A percentile compares a stretch with the other conserved stretches of the same genome.
Evolutionary conservation across 192 early-diverging fungal species (phyloP).

Genomic region (Mortierella claussenii): DNA sequence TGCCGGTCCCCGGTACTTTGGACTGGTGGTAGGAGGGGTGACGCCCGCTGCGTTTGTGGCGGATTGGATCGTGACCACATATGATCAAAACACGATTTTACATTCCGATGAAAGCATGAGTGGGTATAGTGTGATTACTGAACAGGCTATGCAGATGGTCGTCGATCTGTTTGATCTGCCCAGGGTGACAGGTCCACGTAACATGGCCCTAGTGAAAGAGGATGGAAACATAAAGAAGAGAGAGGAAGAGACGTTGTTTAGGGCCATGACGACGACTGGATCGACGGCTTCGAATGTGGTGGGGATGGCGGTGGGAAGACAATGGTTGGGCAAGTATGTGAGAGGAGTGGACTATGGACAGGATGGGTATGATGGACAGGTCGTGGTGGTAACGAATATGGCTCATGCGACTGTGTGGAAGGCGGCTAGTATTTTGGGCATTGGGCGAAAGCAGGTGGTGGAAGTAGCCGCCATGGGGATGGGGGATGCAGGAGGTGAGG

Average conservation of each 20-base stretch:
- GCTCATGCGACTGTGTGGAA: slow-evolving; percentile 62
- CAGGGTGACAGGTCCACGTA: slow-evolving; percentile 14
- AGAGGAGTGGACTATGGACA: slow-evolving; percentile 54
- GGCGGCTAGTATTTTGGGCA: slow-evolving; percentile 60
- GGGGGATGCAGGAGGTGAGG: slow-evolving; percentile 4
- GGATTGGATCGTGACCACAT: slow-evolving; percentile 52
- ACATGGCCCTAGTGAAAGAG: neutral
- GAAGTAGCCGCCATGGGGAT: slow-evolving; percentile 48
- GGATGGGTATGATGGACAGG: slow-evolving; percentile 58
- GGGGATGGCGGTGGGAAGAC: slow-evolving; percentile 56
- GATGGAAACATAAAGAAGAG: too few species aligned
- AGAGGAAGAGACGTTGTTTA: slow-evolving; percentile 3
- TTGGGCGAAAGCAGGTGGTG: slow-evolving; percentile 59
- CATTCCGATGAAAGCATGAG: slow-evolving; percentile 45
- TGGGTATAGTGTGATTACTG: slow-evolving; percentile 58
- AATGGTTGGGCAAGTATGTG: slow-evolving; percentile 49
- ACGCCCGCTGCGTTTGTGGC: slow-evolving; percentile 59
- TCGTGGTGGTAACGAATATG: slow-evolving; percentile 45
- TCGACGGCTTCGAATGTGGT: slow-evolving; percentile 67
- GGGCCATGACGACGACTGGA: slow-evolving; percentile 61
- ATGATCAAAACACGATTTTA: slow-evolving; percentile 54
- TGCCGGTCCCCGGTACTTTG: slow-evolving; percentile 63
- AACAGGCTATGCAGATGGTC: slow-evolving; percentile 55
- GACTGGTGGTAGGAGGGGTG: slow-evolving; percentile 67
- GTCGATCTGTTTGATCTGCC: slow-evolving; percentile 61